Evolutionary conservation across 2,329 filamentous ascomycete genomes (phyloP).

Genomic region (Cladobotryum protrusum): DNA sequence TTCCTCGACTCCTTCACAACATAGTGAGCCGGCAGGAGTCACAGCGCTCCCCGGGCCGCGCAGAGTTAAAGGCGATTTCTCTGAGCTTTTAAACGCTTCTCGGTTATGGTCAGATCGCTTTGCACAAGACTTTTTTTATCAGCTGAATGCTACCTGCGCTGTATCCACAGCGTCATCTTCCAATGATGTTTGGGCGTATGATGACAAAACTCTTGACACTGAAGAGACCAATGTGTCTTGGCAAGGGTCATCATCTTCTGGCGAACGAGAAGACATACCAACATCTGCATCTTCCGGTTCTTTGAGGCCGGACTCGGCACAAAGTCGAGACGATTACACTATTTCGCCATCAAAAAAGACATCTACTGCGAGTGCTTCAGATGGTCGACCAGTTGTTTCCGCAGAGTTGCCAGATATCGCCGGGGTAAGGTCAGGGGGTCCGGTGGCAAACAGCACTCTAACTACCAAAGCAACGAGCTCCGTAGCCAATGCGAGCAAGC

Average conservation of each 20-base stretch:
- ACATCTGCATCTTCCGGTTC: neutral
- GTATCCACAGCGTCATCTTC: neutral
- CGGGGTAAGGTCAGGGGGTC: neutral
- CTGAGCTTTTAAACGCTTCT: neutral
- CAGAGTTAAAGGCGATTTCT: neutral
- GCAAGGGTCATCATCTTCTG: neutral
- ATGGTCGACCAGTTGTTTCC: neutral
- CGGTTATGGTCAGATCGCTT: neutral
- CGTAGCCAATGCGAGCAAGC: slow-evolving; percentile 18
- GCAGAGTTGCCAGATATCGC: slow-evolving; percentile 1
- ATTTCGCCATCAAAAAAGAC: slow-evolving; percentile 1
- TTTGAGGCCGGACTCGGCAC: neutral
- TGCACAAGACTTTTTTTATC: neutral
- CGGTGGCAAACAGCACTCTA: neutral
- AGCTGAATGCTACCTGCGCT: slow-evolving; percentile 8
- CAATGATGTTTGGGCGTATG: neutral
- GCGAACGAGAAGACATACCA: neutral
- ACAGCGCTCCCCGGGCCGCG: neutral
- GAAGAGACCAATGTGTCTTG: neutral
- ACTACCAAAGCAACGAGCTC: slow-evolving; percentile 7
- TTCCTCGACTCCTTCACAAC: neutral
- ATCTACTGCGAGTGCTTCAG: neutral
- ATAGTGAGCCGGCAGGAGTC: neutral
- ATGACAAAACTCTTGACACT: no score
- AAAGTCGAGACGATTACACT: neutral